A percentile compares a stretch with the other conserved stretches of the same genome.
Evolutionary conservation across 2,329 filamentous ascomycete species (phyloP).

Genomic region (Monosporascus sp.): DNA sequence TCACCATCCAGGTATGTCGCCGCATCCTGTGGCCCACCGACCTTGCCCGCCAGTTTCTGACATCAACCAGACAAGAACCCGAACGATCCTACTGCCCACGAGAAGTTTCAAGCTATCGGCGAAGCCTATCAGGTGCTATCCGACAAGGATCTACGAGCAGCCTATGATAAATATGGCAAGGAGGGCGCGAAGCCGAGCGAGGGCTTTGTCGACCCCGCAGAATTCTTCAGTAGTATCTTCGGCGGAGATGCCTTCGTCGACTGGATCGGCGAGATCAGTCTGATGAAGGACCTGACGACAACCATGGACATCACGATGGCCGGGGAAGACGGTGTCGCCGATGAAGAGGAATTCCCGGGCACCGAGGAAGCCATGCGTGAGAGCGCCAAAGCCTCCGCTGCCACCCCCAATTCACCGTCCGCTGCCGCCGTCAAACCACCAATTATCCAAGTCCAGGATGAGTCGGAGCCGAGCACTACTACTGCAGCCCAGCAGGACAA

Average conservation of each 20-base stretch:
- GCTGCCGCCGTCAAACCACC: slow-evolving; percentile 10
- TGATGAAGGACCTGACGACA: slow-evolving; percentile 97
- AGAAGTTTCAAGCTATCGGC: slow-evolving; percentile 85
- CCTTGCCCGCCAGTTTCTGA: slow-evolving; percentile 8
- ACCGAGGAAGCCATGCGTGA: slow-evolving; percentile 53
- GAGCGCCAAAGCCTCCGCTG: slow-evolving; percentile 38
- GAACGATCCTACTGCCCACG: slow-evolving; percentile 87
- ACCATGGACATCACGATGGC: slow-evolving; percentile 98
- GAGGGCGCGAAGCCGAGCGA: slow-evolving; percentile 85
- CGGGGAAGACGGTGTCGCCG: slow-evolving; percentile 61
- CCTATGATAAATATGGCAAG: slow-evolving; percentile 97
- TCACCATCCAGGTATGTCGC: slow-evolving; percentile 70
- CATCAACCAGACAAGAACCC: slow-evolving; percentile 80
- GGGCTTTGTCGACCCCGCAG: slow-evolving; percentile 91
- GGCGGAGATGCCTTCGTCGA: slow-evolving; percentile 93
- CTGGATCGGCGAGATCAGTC: slow-evolving; percentile 95
- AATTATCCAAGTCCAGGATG: slow-evolving; percentile 23
- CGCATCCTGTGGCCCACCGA: background rate
- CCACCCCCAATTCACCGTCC: slow-evolving; percentile 9
- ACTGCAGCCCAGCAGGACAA: slow-evolving; percentile 26
- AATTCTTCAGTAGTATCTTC: slow-evolving; percentile 99
- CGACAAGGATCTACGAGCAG: slow-evolving; percentile 77
- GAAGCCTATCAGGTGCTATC: slow-evolving; percentile 77
- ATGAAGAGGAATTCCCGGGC: slow-evolving; percentile 49
- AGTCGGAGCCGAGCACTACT: slow-evolving; percentile 21